Percentiles rank a stretch among this genome's conserved stretches.
These are phyloP conservation scores for Dioscorea dumetorum DNA, from an alignment of 106 monocot species.

Conservation along the genomic window DNA sequence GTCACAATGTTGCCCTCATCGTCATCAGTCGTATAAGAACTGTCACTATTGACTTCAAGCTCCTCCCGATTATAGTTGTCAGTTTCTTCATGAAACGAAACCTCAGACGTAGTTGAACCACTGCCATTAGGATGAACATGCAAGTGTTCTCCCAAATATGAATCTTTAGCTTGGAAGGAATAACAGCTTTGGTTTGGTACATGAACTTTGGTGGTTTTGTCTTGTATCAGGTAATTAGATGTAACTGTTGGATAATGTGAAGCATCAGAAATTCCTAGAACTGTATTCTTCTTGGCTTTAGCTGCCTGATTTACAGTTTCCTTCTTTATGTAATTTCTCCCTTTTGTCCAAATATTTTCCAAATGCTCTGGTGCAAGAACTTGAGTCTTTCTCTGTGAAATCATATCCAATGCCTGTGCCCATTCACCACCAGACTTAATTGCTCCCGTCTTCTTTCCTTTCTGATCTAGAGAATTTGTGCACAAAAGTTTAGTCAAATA, in stretches of 20 bases:
- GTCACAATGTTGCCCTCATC: constrained; percentile 68
- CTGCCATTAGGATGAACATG: constrained; percentile 15
- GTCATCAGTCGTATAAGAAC: constrained; percentile 67
- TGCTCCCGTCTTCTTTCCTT: constrained; percentile 14
- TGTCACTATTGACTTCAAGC: constrained; percentile 47
- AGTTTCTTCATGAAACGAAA: constrained; percentile 21
- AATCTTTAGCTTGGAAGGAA: constrained; percentile 6
- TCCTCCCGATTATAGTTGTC: constrained; percentile 27
- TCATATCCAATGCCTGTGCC: constrained; percentile 49
- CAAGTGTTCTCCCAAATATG: constrained; percentile 1
- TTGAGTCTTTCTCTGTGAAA: constrained; percentile 62
- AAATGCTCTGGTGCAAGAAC: constrained; percentile 86
- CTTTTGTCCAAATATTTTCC: constrained; percentile 94
- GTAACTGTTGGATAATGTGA: background rate
- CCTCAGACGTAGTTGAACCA: constrained; percentile 7
- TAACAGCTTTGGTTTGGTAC: constrained; percentile 4
- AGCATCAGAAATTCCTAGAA: constrained; percentile 1
- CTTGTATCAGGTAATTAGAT: constrained; percentile 9
- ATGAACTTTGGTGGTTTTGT: constrained; percentile 7
- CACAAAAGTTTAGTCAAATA: constrained; percentile 2
- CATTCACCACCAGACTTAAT: constrained; percentile 40
- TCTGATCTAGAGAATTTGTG: constrained; percentile 17
- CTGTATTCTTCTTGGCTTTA: constrained; percentile 6
- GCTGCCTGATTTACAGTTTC: constrained; percentile 24
- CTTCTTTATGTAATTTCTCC: constrained; percentile 70